phyloP scores from a whole-genome alignment of 106 monocot genomes.

The Iris macrosiphon region DNA sequence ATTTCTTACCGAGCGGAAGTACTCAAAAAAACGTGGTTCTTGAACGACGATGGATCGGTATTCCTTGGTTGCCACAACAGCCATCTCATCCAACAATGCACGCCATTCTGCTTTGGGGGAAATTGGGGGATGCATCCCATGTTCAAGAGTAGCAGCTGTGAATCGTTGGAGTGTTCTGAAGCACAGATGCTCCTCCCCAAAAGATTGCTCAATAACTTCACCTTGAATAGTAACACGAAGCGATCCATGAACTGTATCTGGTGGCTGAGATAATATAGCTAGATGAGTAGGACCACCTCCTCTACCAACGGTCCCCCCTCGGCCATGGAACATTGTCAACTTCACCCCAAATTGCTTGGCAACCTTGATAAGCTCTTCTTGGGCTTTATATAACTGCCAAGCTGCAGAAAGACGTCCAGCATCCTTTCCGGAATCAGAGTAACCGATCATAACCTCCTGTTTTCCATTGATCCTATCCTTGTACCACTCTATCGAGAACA shows the following conservation, averaged over 20 bases:
- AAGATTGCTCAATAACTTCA: conserved; percentile 93
- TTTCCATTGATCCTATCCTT: conserved; percentile 74
- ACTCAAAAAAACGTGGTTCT: conserved; percentile 92
- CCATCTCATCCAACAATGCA: conserved; percentile 86
- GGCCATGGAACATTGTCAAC: conserved; percentile 93
- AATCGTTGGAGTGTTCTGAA: conserved; percentile 92
- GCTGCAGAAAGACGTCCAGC: conserved; percentile 89
- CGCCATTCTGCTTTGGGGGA: conserved; percentile 96
- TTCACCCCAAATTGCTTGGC: conserved; percentile 83
- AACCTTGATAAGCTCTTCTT: conserved; percentile 79
- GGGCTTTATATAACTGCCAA: conserved; percentile 91
- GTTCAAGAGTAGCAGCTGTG: conserved; percentile 91
- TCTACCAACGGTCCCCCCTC: conserved; percentile 91
- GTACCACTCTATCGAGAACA: conserved; percentile 88
- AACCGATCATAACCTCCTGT: conserved; percentile 97
- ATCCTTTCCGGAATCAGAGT: conserved; percentile 94
- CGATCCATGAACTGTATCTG: conserved; percentile 76
- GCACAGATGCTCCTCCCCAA: conserved; percentile 95
- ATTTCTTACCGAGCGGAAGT: conserved; percentile 71
- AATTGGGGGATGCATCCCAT: conserved; percentile 89
- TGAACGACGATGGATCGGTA: conserved; percentile 85
- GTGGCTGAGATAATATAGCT: conserved; percentile 81
- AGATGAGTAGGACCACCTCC: conserved; percentile 87
- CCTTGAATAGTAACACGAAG: conserved; percentile 90
- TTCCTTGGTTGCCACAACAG: conserved; percentile 75